These are phyloP conservation scores for Pelargonium nanum DNA, from an alignment of 345 rosid species.

Conservation along the genomic window DNA sequence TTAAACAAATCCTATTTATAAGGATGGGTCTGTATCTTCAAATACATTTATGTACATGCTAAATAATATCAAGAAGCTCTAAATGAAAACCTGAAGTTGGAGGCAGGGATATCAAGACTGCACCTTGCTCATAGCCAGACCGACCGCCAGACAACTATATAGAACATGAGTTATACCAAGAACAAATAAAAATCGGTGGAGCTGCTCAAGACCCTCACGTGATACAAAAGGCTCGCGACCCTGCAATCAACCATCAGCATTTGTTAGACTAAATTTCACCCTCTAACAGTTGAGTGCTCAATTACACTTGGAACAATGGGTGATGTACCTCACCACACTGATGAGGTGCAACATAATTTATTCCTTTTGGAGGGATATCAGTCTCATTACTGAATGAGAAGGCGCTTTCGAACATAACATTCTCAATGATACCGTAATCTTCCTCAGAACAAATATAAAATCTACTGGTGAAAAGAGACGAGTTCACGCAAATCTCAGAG, in stretches of 20 bases:
- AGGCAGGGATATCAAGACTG: constrained; percentile 1
- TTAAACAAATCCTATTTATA: too few species aligned
- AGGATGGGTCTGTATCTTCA: neutral
- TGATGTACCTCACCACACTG: constrained; percentile 64
- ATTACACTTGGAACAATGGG: neutral
- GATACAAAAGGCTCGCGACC: constrained; percentile 92
- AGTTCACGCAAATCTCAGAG: constrained; percentile 77
- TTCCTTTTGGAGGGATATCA: constrained; percentile 41
- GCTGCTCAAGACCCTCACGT: constrained; percentile 74
- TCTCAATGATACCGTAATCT: constrained; percentile 36
- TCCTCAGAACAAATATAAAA: constrained; percentile 70
- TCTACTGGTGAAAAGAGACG: constrained; percentile 77
- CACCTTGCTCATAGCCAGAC: constrained; percentile 92
- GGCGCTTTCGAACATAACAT: constrained; percentile 28
- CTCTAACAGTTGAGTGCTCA: neutral
- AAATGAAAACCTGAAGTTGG: neutral
- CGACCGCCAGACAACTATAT: constrained; percentile 82
- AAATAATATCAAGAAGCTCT: neutral
- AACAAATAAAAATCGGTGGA: constrained; percentile 79
- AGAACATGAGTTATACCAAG: constrained; percentile 84
- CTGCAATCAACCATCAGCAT: constrained; percentile 25
- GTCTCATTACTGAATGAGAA: constrained; percentile 34
- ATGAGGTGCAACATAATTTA: constrained; percentile 32
- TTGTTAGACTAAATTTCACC: constrained; percentile 1
- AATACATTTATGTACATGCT: neutral